Evolutionary conservation across 2,329 filamentous ascomycete species (phyloP).

Genomic region (Arthrobotrys pseudoclavata): DNA sequence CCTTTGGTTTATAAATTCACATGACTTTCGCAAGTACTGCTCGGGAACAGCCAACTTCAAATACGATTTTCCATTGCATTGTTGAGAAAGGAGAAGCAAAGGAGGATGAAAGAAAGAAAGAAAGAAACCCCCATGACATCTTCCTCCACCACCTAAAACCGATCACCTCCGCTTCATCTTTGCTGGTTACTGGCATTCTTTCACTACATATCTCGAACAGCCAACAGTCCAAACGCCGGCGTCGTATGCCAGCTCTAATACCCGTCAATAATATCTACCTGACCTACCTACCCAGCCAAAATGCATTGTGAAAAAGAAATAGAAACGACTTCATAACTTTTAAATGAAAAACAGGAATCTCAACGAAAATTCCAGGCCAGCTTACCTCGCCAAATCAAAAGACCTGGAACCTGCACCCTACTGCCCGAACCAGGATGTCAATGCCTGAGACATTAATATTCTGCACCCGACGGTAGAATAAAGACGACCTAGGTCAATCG

Average conservation of each 20-base stretch:
- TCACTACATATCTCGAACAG: not conserved
- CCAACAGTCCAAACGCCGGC: not conserved
- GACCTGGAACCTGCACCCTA: conserved; percentile 23
- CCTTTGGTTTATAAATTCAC: too few relatives aligned
- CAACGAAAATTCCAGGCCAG: not conserved
- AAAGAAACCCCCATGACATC: not conserved
- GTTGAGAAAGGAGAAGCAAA: not conserved
- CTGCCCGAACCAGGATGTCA: conserved; percentile 23
- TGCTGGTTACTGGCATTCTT: not conserved
- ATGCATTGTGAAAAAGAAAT: not conserved
- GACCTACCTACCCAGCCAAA: not conserved
- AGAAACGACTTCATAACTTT: too few relatives aligned
- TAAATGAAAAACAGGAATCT: not conserved
- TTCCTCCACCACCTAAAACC: not conserved
- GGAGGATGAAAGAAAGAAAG: not conserved
- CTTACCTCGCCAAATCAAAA: not conserved
- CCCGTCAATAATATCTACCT: not conserved
- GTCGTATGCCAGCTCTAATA: not conserved
- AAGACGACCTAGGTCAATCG: conserved; percentile 21
- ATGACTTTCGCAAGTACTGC: too few relatives aligned
- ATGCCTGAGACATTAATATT: conserved; percentile 46
- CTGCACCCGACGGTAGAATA: conserved; percentile 31
- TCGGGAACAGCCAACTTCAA: too few relatives aligned
- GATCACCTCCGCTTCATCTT: not conserved
- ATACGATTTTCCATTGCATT: too few relatives aligned